Conservation (phyloP, 2,329 filamentous ascomycete genomes). For the Lasiodiplodia theobromae region DNA sequence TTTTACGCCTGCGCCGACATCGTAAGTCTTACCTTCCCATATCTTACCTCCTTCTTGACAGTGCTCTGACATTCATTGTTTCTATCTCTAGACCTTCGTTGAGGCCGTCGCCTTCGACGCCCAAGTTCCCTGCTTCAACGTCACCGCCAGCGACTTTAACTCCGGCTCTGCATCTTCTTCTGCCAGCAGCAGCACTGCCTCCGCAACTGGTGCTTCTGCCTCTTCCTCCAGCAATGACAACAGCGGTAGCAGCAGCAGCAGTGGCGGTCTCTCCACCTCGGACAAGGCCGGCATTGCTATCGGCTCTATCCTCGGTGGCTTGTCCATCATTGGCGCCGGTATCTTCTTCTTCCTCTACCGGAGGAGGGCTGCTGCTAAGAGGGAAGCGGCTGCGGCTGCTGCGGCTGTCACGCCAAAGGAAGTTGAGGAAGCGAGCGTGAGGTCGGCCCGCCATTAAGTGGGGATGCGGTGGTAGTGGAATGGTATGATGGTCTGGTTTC, state of each 20-base stretch:
- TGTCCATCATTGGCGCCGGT: constrained; percentile 35
- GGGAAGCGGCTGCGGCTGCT: background rate
- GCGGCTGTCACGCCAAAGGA: background rate
- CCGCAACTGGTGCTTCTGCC: background rate
- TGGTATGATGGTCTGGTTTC: background rate
- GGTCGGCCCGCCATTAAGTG: background rate
- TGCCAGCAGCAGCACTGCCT: constrained; percentile 30
- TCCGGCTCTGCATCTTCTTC: constrained; percentile 33
- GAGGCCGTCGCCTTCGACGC: constrained; percentile 48
- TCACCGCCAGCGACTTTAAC: constrained; percentile 47
- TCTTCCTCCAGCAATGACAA: constrained; percentile 4
- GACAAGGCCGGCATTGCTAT: constrained; percentile 54
- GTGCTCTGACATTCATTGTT: background rate
- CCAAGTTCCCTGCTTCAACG: constrained; percentile 57
- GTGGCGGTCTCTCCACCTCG: constrained; percentile 43
- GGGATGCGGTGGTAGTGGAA: background rate
- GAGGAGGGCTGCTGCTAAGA: constrained; percentile 31
- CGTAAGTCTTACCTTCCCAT: background rate
- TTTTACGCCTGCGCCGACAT: constrained; percentile 59
- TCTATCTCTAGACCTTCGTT: constrained; percentile 46
- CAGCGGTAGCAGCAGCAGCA: background rate
- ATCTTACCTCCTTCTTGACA: background rate
- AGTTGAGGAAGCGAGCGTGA: constrained; percentile 13
- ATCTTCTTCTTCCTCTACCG: constrained; percentile 37
- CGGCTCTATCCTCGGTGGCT: constrained; percentile 40